Conservation (phyloP, 495 filamentous ascomycete genomes). For the Aspergillus cavernicola region DNA sequence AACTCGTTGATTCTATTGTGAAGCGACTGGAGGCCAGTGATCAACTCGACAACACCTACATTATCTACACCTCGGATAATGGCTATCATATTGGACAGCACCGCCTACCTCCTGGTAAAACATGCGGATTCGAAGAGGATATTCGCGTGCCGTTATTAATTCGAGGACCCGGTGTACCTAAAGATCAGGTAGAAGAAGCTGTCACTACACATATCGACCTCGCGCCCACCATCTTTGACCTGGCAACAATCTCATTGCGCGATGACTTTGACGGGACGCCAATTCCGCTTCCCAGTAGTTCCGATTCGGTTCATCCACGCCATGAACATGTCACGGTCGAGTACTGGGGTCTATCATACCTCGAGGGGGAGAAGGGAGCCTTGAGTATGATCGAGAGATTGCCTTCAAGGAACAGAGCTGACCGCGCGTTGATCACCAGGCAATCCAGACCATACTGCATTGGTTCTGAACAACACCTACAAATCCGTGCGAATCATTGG, state of each 20-base stretch:
- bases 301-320: not conserved
- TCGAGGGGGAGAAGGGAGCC: conserved; percentile 25
- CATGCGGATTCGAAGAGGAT: conserved; percentile 69
- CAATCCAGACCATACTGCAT: not conserved
- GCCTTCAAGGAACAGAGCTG: too few relatives aligned
- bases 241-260: conserved; percentile 44
- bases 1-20: conserved; percentile 59
- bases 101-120: conserved; percentile 66
- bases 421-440: too few relatives aligned
- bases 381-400: not conserved
- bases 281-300: conserved; percentile 38
- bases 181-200: conserved; percentile 41
- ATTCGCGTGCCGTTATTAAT: conserved; percentile 66
- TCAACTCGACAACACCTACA: conserved; percentile 63
- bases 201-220: conserved; percentile 69
- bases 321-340: conserved; percentile 57
- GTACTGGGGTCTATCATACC: conserved; percentile 49
- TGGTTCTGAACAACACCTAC: conserved; percentile 49
- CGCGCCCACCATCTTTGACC: conserved; percentile 59
- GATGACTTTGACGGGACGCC: conserved; percentile 58
- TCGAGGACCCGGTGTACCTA: conserved; percentile 54
- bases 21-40: conserved; percentile 45
- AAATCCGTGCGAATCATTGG: conserved; percentile 50
- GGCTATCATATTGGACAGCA: conserved; percentile 76
- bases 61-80: conserved; percentile 72